phyloP scores from a whole-genome alignment of 2,329 filamentous ascomycete genomes.

The Cercospora nicotianae region DNA sequence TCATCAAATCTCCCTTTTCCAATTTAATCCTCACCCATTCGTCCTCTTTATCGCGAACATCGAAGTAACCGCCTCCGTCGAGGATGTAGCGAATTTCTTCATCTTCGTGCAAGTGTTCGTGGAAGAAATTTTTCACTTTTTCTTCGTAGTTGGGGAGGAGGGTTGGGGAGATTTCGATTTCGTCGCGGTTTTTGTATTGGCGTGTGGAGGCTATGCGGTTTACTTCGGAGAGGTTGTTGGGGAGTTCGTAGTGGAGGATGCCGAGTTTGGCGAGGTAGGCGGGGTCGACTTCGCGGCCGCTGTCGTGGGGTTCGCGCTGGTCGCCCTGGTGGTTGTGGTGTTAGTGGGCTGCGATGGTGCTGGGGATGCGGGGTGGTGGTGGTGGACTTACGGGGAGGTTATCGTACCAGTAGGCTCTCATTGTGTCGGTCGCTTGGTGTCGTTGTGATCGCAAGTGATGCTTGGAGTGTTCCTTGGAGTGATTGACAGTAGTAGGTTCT shows the following conservation, averaged over 20 bases:
- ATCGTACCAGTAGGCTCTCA: constrained; percentile 73
- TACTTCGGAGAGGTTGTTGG: constrained; percentile 63
- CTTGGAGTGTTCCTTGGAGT: neutral
- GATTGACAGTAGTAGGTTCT: neutral
- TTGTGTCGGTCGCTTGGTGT: constrained; percentile 41
- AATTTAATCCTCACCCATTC: constrained; percentile 86
- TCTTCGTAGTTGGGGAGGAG: constrained; percentile 86
- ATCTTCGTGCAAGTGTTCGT: constrained; percentile 95
- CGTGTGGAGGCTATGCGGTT: constrained; percentile 72
- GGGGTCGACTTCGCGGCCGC: constrained; percentile 66
- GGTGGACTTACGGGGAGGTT: constrained; percentile 57
- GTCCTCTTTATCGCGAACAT: constrained; percentile 79
- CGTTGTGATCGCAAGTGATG: neutral
- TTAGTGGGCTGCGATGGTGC: neutral
- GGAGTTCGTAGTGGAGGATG: constrained; percentile 73
- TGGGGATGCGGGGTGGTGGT: neutral
- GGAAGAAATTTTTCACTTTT: constrained; percentile 91
- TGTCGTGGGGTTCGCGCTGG: constrained; percentile 88
- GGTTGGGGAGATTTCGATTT: constrained; percentile 82
- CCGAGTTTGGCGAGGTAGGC: constrained; percentile 71
- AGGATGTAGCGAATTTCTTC: constrained; percentile 97
- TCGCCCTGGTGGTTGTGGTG: constrained; percentile 65
- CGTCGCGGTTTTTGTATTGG: constrained; percentile 90
- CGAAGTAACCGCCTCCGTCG: constrained; percentile 87
- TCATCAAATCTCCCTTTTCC: constrained; percentile 85